Percentiles rank a stretch among this genome's conserved stretches.
Conservation (phyloP, 441 rosid genomes). For the Euphorbia schlechtendalii region DNA sequence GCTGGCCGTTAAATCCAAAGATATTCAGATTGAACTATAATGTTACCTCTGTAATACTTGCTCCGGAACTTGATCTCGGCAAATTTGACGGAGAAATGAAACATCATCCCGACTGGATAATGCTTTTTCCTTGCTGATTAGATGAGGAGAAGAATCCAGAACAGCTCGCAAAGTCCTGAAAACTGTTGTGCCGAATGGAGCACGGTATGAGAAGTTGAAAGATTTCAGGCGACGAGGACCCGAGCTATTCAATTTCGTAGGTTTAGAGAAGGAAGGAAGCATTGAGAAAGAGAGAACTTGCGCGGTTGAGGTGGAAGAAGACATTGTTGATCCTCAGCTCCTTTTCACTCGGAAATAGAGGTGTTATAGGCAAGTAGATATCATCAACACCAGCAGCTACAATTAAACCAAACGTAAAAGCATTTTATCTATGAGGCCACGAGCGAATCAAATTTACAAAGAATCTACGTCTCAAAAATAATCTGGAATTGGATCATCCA, state of each 20-base stretch:
- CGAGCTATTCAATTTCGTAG: conserved; percentile 5
- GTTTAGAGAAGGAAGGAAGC: conserved; percentile 15
- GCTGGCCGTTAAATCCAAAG: not conserved
- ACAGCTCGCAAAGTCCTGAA: conserved; percentile 16
- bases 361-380: too few species aligned
- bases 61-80: conserved; percentile 61
- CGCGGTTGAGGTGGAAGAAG: conserved; percentile 20
- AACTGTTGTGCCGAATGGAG: conserved; percentile 1
- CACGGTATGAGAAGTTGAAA: not conserved
- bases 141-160: conserved; percentile 16
- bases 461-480: too few species aligned
- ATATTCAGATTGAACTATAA: conserved; percentile 2
- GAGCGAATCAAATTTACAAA: too few species aligned
- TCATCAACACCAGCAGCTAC: too few species aligned
- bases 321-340: not conserved
- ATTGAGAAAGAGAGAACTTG: conserved; percentile 21
- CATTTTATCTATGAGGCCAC: too few species aligned
- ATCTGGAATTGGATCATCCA: too few species aligned
- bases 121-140: conserved; percentile 6
- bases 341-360: too few species aligned
- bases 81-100: conserved; percentile 35
- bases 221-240: conserved; percentile 3
- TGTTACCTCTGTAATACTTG: conserved; percentile 50
- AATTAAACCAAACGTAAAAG: too few species aligned
- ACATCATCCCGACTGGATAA: not conserved